Base-by-base conservation (phyloP, 208 protist genomes). In the Leishmania aethiopica region DNA sequence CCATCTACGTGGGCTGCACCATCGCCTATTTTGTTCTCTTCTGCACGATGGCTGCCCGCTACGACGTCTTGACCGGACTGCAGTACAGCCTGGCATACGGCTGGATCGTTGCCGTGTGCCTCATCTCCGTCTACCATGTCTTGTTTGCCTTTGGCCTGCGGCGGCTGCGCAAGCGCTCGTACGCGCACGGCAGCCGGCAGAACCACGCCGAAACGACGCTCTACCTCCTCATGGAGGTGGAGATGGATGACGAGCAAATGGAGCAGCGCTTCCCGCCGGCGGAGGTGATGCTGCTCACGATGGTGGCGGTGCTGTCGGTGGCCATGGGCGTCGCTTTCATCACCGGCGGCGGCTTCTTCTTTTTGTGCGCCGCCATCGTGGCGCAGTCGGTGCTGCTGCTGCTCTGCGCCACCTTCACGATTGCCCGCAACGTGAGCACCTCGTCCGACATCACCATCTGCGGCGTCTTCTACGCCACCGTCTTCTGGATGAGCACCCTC, bases 71-170 rank as follows among this genome's bases (percentile, higher is more conserved):
- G 67, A 86, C 78, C 0, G 91, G 89, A 6, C 78, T 96, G 55
- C 86, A 96, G 87, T 90, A 84, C 81, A 89, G 86, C 77, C 60
- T 93, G 67, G 87, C 91, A n/a, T 92, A 86, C 72, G 93, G 91
- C n/a, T 95, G 91, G 90, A 81, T 96, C 42, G 78, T 87, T 28
- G 86, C 91, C 28, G 90, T 90, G 62, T 90, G 86, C 78, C 73
- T 96, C 62, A 90, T 91, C 45, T 84, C 88, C 64, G 76, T 94
- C 42, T 92, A 89, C 64, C 91, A 96, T 74, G 70, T 92, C 75
- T 47, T 86, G 17, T 95, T 91, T 64, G 87, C 78, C 67, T 95
- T 92, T 84, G 88, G 90, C 66, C 67, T 93, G 49, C 83, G 83
- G 51, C 80, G 67, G 32, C 75, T 91, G 32, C 86, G 84, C 51